phyloP scores from a whole-genome alignment of 129 eudicot genomes.

The Arctium lappa region DNA sequence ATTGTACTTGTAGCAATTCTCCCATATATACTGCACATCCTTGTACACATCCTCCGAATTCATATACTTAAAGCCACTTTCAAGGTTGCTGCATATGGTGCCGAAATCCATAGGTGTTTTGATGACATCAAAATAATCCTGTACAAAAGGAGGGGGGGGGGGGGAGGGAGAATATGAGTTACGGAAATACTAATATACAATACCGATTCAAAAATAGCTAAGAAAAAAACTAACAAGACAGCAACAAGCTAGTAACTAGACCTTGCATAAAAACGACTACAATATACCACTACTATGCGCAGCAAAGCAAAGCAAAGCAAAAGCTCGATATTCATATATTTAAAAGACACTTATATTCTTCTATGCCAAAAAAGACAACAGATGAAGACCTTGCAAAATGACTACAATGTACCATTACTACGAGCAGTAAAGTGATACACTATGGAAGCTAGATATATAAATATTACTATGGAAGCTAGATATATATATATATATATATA shows the following conservation, averaged over 20 bases:
- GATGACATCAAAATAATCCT: slow-evolving; percentile 96
- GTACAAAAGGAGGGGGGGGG: background rate
- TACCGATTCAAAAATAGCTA: background rate
- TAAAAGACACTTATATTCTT: background rate
- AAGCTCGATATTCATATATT: background rate
- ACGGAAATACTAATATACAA: background rate
- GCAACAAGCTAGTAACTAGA: background rate
- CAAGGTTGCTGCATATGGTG: slow-evolving; percentile 80
- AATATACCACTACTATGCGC: background rate
- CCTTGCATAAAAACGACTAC: background rate
- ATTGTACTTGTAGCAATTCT: slow-evolving; percentile 82
- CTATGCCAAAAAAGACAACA: background rate
- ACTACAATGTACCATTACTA: background rate
- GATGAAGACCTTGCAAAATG: background rate
- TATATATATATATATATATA: background rate
- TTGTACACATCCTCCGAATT: slow-evolving; percentile 73
- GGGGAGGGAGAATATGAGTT: background rate
- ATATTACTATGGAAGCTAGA: no score
- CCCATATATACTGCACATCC: slow-evolving; percentile 89
- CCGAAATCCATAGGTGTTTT: slow-evolving; percentile 99
- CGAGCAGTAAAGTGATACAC: background rate
- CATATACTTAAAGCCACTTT: slow-evolving; percentile 81
- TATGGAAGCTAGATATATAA: background rate
- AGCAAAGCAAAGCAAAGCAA: background rate
- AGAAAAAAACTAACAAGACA: background rate